phyloP scores from a whole-genome alignment of 2,329 filamentous ascomycete species.

The Cladosporium sp. region DNA sequence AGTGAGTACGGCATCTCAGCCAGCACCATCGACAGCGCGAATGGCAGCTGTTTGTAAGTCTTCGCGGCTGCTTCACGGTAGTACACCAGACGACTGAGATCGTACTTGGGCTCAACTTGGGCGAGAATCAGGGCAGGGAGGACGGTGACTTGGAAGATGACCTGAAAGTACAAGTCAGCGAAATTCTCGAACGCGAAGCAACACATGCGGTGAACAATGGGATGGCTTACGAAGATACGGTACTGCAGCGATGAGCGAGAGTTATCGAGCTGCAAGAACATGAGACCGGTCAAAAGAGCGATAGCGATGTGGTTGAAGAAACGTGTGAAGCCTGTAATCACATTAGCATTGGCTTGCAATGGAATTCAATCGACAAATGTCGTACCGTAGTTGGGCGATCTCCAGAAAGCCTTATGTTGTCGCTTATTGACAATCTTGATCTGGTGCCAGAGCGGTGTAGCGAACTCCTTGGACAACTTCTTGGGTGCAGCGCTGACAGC shows the following conservation, averaged over 20 bases:
- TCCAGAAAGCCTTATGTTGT: slow-evolving; percentile 76
- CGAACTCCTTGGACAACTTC: slow-evolving; percentile 68
- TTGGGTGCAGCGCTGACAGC: slow-evolving; percentile 41
- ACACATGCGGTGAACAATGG: too few relatives aligned
- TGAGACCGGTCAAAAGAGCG: slow-evolving; percentile 71
- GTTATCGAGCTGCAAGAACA: slow-evolving; percentile 72
- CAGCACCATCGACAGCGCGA: slow-evolving; percentile 71
- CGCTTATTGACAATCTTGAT: slow-evolving; percentile 69
- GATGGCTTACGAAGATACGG: slow-evolving; percentile 64
- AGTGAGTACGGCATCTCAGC: slow-evolving; percentile 82
- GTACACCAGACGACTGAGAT: slow-evolving; percentile 73
- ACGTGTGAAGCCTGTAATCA: slow-evolving; percentile 58
- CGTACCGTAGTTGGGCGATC: slow-evolving; percentile 74
- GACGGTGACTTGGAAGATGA: slow-evolving; percentile 80
- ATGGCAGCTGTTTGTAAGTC: slow-evolving; percentile 78
- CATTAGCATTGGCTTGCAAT: too few relatives aligned
- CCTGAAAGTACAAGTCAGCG: too few relatives aligned
- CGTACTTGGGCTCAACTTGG: slow-evolving; percentile 81
- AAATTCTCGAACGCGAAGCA: too few relatives aligned
- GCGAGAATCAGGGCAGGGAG: slow-evolving; percentile 77
- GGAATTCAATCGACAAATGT: too few relatives aligned
- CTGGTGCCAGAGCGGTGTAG: slow-evolving; percentile 75
- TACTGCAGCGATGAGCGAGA: slow-evolving; percentile 75
- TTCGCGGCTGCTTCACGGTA: slow-evolving; percentile 83
- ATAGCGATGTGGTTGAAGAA: slow-evolving; percentile 81